A percentile compares a stretch with the other conserved stretches of the same genome.
phyloP scores from a whole-genome alignment of 2,329 filamentous ascomycete species.

The Neoscytalidium dimidiatum region DNA sequence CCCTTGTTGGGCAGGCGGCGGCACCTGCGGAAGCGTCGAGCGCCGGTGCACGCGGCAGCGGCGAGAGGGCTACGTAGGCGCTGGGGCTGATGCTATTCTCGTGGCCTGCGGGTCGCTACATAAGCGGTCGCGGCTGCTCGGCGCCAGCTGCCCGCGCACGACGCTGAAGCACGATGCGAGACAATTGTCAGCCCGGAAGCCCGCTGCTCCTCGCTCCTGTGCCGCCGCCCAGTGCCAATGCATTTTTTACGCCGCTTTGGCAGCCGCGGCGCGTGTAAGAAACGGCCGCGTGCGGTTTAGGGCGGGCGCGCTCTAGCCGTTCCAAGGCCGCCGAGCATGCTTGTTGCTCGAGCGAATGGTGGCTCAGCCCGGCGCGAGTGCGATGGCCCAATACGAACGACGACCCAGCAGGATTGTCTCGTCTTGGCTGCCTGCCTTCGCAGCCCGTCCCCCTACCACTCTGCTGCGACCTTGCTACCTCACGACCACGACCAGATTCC shows the following conservation, averaged over 20 bases:
- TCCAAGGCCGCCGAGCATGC: conserved; percentile 11
- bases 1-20: background rate
- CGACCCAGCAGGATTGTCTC: background rate
- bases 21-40: background rate
- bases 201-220: background rate
- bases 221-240: background rate
- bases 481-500: conserved; percentile 10
- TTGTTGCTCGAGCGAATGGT: background rate
- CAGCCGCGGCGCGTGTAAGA: background rate
- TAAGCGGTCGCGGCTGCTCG: conserved; percentile 10
- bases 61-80: conserved; percentile 2
- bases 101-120: conserved; percentile 2
- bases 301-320: background rate
- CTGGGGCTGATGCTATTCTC: conserved; percentile 15
- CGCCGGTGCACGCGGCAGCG: background rate
- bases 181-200: background rate
- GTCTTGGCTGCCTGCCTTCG: background rate
- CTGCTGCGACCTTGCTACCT: conserved; percentile 2
- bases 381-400: conserved; percentile 7
- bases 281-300: background rate
- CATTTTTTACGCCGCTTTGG: background rate
- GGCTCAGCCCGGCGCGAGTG: conserved; percentile 6
- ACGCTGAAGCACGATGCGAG: conserved; percentile 14
- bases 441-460: conserved; percentile 7
- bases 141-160: background rate